Percentiles rank a stretch among this genome's conserved stretches.
Evolutionary conservation across 2,329 filamentous ascomycete species (phyloP).

Genomic region (Talaromyces sp.): DNA sequence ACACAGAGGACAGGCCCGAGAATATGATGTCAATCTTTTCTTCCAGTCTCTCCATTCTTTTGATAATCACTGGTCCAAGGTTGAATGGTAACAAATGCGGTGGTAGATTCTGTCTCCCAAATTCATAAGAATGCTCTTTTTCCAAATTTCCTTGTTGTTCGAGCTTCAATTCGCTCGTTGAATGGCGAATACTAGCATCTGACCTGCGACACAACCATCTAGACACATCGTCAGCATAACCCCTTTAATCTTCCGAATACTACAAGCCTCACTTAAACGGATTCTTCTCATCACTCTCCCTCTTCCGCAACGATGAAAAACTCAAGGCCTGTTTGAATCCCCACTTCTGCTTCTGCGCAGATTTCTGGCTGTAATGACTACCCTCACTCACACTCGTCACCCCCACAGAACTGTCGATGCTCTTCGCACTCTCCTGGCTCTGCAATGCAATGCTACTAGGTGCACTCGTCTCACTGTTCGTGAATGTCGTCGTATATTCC

Average conservation of each 20-base stretch:
- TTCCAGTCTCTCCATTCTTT: conserved; percentile 13
- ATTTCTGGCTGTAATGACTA: conserved; percentile 1
- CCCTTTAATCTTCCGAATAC: background rate
- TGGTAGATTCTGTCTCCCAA: background rate
- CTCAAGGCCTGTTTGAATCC: background rate
- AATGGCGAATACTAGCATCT: conserved; percentile 1
- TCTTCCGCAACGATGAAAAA: background rate
- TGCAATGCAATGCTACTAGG: background rate
- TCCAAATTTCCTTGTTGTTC: background rate
- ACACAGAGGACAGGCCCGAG: background rate
- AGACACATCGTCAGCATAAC: background rate
- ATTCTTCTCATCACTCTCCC: background rate
- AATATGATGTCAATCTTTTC: conserved; percentile 3
- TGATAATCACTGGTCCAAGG: background rate
- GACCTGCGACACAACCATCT: conserved; percentile 15
- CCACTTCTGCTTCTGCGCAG: background rate
- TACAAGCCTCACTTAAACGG: conserved; percentile 6
- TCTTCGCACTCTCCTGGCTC: background rate
- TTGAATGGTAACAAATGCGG: background rate
- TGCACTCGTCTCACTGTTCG: conserved; percentile 4
- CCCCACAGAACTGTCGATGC: background rate
- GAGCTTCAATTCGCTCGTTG: background rate
- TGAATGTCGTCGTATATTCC: background rate
- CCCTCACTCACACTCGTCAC: conserved; percentile 4
- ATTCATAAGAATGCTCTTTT: background rate